Base-by-base conservation (phyloP, 1,284 basidiomycete species). In the Naganishia cerealis region DNA sequence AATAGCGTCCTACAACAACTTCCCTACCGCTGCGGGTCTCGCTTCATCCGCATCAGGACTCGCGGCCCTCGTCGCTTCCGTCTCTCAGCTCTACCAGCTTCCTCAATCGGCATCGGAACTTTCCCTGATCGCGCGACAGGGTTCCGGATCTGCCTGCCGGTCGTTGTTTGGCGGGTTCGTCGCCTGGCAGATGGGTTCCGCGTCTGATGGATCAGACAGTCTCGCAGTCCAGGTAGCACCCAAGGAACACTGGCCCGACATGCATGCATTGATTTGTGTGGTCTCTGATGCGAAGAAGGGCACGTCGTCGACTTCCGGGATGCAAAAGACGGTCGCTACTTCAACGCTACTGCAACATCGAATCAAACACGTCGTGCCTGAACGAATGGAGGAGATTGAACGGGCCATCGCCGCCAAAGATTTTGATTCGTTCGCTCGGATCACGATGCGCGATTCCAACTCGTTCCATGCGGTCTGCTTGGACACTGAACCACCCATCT, bases 361-460 rank as follows among this genome's bases (percentile, higher is more conserved):
- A 70, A 93, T 98, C 83, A 83, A 84, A 68, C 73, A 89, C 70
- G 87, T 97, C 79, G 96, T 99, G 1, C 95, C 94, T 1, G 82
- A 84, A 56, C 87, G 95, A 70, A 98, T 99, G 94, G 79, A 81
- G 4, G 85, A 80, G 43, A 97, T 99, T 79, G 86, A 85, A 29
- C 79, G 85, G 15, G 95, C 95, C 12, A 99, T 99, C 80, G 79
- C 82, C 65, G 83, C 80, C 4, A 86, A 84, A 69, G 91, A 99
- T 82, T 99, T 99, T 79, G 87, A 93, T 75, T 75, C 86, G 0
- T 99, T 99, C 74, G 94, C 94, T 1, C 83, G 83, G 65, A 87
- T 97, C 79, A 99, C 95, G 39, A 99, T 98, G 92, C 87, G 87
- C 69, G 95, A 99, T 81, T 95, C 92, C 70, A 99, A 97, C 83